Percentiles rank a stretch among this genome's conserved stretches.
Conservation (phyloP, 1,284 basidiomycete genomes). For the Rhodotorula sp. region DNA sequence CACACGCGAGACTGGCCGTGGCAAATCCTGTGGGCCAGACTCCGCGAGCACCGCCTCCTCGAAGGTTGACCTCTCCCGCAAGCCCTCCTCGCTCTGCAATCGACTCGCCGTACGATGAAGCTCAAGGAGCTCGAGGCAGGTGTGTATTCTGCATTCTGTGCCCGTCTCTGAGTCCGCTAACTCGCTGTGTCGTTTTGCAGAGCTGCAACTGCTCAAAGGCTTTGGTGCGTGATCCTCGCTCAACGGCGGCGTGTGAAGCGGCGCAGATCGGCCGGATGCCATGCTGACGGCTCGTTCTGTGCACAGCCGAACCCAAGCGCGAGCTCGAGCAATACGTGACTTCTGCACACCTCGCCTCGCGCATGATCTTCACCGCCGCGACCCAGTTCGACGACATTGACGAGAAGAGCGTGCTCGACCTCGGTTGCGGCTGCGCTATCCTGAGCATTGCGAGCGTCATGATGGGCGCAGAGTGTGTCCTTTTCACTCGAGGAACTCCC, state of each 20-base stretch:
- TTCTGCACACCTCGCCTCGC: constrained; percentile 32
- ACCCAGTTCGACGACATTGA: constrained; percentile 41
- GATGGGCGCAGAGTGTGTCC: constrained; percentile 42
- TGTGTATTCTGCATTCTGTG: not conserved
- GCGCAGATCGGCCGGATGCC: too few species aligned
- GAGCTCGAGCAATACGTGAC: constrained; percentile 42
- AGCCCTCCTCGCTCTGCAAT: too few species aligned
- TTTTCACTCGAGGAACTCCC: too few species aligned
- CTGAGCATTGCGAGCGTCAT: constrained; percentile 43
- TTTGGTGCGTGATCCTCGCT: constrained; percentile 5
- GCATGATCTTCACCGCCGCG: constrained; percentile 41
- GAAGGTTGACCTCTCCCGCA: not conserved
- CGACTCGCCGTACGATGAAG: constrained; percentile 23
- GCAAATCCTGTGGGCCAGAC: not conserved
- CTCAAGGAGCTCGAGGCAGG: constrained; percentile 38
- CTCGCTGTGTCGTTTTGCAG: not conserved
- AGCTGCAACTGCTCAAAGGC: constrained; percentile 39
- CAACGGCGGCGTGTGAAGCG: too few species aligned
- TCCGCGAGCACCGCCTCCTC: not conserved
- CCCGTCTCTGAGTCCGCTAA: too few species aligned
- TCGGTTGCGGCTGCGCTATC: constrained; percentile 43
- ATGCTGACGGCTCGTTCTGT: not conserved
- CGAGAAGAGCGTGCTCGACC: constrained; percentile 40
- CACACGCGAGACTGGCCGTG: too few species aligned
- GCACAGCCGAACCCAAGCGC: constrained; percentile 28